These are phyloP conservation scores for Neurospora sp. DNA, from an alignment of 495 filamentous ascomycete genomes.

Conservation along the genomic window DNA sequence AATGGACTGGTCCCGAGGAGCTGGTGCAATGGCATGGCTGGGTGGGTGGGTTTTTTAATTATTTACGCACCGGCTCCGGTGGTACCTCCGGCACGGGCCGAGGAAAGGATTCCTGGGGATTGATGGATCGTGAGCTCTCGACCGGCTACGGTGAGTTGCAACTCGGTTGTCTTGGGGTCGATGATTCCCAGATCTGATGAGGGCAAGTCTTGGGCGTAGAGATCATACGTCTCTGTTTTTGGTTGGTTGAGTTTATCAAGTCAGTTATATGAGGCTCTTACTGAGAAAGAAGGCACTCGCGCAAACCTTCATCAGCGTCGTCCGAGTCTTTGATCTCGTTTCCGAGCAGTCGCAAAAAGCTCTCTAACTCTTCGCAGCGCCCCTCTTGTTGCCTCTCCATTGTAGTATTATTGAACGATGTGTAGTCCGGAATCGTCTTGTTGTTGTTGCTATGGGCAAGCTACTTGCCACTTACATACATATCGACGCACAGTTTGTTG, in stretches of 20 bases:
- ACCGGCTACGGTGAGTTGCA: conserved; percentile 61
- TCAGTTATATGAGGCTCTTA: background rate
- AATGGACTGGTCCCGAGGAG: background rate
- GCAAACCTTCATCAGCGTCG: conserved; percentile 11
- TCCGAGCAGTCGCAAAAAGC: conserved; percentile 2
- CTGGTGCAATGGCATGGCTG: background rate
- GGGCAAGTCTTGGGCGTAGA: conserved; percentile 68
- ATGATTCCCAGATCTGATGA: conserved; percentile 79
- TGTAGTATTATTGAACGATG: background rate
- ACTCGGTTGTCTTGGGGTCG: conserved; percentile 50
- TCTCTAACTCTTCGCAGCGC: conserved; percentile 7
- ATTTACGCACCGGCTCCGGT: conserved; percentile 69
- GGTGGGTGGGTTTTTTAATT: background rate
- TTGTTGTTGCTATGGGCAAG: background rate
- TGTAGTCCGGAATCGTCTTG: background rate
- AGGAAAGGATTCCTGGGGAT: conserved; percentile 71
- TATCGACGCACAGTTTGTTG: background rate
- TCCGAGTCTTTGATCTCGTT: conserved; percentile 3
- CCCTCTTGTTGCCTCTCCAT: background rate
- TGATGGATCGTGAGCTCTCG: conserved; percentile 73
- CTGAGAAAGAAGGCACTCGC: background rate
- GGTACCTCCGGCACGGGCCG: conserved; percentile 69
- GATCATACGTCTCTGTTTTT: conserved; percentile 65
- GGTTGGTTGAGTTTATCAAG: background rate
- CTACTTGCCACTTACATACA: background rate